phyloP scores from a whole-genome alignment of 2,329 filamentous ascomycete genomes.

The Alternaria arbusti region DNA sequence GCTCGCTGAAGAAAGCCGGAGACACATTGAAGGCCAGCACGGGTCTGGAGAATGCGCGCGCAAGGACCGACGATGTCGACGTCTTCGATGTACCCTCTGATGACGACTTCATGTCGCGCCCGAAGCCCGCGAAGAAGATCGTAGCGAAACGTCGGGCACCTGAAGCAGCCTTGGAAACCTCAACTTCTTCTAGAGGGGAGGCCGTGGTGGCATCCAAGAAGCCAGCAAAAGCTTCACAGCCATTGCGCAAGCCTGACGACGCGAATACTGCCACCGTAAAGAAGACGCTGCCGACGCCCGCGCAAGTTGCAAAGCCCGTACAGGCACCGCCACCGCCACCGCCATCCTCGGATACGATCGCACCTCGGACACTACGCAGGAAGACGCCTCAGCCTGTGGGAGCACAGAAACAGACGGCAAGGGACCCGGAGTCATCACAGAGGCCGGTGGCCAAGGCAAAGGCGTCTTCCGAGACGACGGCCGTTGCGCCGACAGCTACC shows the following conservation, averaged over 20 bases:
- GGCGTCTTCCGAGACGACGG: constrained; percentile 19
- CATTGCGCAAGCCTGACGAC: constrained; percentile 16
- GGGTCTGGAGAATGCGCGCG: constrained; percentile 5
- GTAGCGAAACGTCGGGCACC: constrained; percentile 17
- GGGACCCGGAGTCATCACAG: constrained; percentile 1
- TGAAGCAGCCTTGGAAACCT: constrained; percentile 15
- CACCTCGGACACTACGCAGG: constrained; percentile 3
- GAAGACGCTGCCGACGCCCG: constrained; percentile 10
- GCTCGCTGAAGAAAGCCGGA: constrained; percentile 13
- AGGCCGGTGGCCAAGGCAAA: constrained; percentile 17
- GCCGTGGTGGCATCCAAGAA: not conserved
- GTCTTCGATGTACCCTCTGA: constrained; percentile 55
- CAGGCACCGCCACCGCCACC: constrained; percentile 3
- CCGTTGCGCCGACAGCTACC: constrained; percentile 10
- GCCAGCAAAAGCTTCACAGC: constrained; percentile 8
- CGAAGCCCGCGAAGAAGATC: constrained; percentile 22
- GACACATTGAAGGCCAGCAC: constrained; percentile 6
- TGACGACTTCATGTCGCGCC: constrained; percentile 27
- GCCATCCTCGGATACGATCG: not conserved
- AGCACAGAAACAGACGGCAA: not conserved
- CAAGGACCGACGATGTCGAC: constrained; percentile 19
- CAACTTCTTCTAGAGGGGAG: constrained; percentile 16
- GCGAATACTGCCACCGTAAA: constrained; percentile 7
- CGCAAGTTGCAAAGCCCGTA: constrained; percentile 3
- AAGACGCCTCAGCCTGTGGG: constrained; percentile 20